phyloP scores from a whole-genome alignment of 2,329 filamentous ascomycete species.

The Aspergillus clavatus region DNA sequence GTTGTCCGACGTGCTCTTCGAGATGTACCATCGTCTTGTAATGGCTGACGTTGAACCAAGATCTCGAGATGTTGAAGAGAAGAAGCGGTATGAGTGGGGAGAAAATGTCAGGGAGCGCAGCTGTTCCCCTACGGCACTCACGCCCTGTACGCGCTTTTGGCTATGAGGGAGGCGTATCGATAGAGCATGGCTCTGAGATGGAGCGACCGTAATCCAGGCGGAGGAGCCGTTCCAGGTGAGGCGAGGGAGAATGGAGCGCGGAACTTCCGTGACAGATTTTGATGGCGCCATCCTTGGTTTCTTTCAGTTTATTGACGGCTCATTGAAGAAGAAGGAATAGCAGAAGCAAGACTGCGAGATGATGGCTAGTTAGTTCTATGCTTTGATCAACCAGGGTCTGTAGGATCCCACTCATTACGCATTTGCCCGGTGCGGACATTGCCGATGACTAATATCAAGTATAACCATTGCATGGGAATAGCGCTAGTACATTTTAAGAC shows the following conservation, averaged over 20 bases:
- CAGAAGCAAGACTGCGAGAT: background rate
- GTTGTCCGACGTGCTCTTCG: conserved; percentile 7
- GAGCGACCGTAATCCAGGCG: conserved; percentile 26
- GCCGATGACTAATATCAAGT: conserved; percentile 4
- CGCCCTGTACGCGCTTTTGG: conserved; percentile 19
- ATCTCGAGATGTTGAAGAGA: conserved; percentile 14
- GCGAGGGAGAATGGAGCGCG: conserved; percentile 40
- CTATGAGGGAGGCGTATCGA: conserved; percentile 20
- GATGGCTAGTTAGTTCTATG: background rate
- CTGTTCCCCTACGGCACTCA: conserved; percentile 20
- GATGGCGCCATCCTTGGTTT: conserved; percentile 35
- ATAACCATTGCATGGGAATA: conserved; percentile 1
- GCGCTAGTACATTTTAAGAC: background rate
- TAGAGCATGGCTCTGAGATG: conserved; percentile 24
- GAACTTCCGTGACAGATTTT: conserved; percentile 41
- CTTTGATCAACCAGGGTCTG: background rate
- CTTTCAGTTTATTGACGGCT: background rate
- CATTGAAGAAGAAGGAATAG: background rate
- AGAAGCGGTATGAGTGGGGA: conserved; percentile 11
- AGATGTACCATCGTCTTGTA: conserved; percentile 16
- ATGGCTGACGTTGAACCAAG: conserved; percentile 14
- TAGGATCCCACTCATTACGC: background rate
- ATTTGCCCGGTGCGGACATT: background rate
- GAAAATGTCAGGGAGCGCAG: conserved; percentile 12
- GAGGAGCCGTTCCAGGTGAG: conserved; percentile 40